phyloP scores from a whole-genome alignment of 495 filamentous ascomycete species.

The Aspergillus carlsbadensis region DNA sequence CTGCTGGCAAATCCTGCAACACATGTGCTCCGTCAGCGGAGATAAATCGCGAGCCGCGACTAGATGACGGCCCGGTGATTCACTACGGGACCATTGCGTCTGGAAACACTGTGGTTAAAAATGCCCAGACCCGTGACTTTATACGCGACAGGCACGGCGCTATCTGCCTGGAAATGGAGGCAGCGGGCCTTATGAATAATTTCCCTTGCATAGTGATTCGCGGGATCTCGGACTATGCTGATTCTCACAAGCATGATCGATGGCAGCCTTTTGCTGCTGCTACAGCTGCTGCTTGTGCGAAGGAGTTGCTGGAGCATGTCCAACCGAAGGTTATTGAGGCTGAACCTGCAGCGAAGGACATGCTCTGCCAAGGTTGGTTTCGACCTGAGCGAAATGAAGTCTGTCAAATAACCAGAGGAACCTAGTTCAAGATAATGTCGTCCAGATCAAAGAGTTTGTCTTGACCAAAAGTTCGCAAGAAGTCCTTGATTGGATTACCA shows the following conservation, averaged over 20 bases:
- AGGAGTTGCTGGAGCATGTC: not conserved
- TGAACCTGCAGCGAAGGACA: not conserved
- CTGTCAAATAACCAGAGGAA: no score
- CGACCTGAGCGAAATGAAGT: no score
- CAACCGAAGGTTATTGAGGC: not conserved
- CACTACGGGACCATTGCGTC: slow-evolving; percentile 27
- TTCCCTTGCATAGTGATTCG: no score
- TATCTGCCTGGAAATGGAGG: no score
- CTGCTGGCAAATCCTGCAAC: slow-evolving; percentile 13
- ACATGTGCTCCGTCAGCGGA: slow-evolving; percentile 19
- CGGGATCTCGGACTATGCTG: no score
- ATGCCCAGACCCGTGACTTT: slow-evolving; percentile 20
- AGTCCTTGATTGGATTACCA: slow-evolving; percentile 21
- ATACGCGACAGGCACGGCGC: slow-evolving; percentile 15
- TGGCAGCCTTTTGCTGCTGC: no score
- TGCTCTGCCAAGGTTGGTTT: not conserved
- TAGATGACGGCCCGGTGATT: slow-evolving; percentile 11
- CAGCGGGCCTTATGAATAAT: no score
- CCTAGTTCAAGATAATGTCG: not conserved
- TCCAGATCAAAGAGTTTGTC: not conserved
- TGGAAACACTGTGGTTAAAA: slow-evolving; percentile 20
- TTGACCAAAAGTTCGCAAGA: not conserved
- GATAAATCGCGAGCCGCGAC: slow-evolving; percentile 13
- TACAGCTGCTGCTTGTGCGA: no score
- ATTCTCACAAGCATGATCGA: no score